Base-by-base conservation (phyloP, 106 monocot species). In the Apostasia ramifera region DNA sequence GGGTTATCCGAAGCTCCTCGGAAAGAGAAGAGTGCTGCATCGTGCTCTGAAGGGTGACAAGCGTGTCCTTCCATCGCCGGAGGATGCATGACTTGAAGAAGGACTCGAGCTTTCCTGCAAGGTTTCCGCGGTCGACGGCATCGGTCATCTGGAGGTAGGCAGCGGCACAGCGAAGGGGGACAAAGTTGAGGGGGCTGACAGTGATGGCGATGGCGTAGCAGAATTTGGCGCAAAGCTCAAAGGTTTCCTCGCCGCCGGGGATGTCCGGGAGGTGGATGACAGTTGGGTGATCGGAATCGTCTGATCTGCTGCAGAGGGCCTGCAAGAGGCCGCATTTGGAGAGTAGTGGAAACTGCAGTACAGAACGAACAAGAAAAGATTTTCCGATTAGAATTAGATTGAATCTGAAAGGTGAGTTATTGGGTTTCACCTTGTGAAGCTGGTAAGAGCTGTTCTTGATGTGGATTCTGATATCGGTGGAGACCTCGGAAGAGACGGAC, bases 201-300 rank as follows among this genome's bases (percentile, higher is more conserved):
- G 94, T 91, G 57, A 94, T 77, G 68, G 83, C 74, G 39, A 94
- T 81, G 47, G 81, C 85, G 45, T 94, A 94, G 79, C 94, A 94
- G 72, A 88, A 94, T 71, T 94, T 94, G 5, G 81, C 85, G 54
- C 94, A 94, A n/a, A 74, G 43, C 75, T 94, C 94, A 38, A 94
- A 94, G 57, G 91, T 81, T 5, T 84, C 83, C 1, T 75, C 72
- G 57, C 91, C 91, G 42, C 94, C 94, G 9, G 94, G 94, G 68
- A 94, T 70, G 58, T 76, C 84, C 1, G 73, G 62, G 15, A 94
- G 82, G n/a, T 77, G 41, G 68, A 94, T 54, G 38, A 79, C 49
- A 0, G 45, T 60, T 5, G 39, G 42, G 8, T 62, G 66, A 2
- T 74, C 3, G n/a, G 79, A 41, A 38, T 65, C 60, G 50, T 37